Evolutionary conservation across 2,329 filamentous ascomycete species (phyloP), one percentile per base, ranked within the genome.

Genomic region (Arthrobotrys sphaeroides): DNA sequence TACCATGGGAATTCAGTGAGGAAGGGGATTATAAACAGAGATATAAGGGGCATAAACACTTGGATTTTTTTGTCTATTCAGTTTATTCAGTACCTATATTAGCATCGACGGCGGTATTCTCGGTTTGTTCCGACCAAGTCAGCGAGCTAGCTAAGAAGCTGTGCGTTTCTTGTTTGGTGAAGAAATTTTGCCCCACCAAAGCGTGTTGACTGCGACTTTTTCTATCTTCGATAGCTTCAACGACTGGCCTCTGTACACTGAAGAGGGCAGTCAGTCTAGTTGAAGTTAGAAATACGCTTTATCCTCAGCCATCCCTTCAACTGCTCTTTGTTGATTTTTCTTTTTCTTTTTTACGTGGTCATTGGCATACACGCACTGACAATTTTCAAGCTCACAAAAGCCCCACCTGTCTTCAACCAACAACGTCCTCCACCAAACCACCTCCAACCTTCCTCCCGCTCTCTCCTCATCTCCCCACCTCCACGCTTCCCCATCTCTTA

Each of bases 131-230:
- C 47, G 31, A 33, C 7, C 7, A 33, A 3, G 7, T 9, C 7
- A 33, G 12, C 31, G 31, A 33, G n/a, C n/a, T n/a, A n/a, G n/a
- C n/a, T n/a, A n/a, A n/a, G n/a, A n/a, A n/a, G n/a, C 31, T 33
- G 12, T 33, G 7, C 31, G 7, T 2, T 33, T 33, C 2, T 7
- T 43, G 26, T 16, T 18, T 40, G 3, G n/a, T 38, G 51, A 16
- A 57, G 28, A 31, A 66, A 31, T 40, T 66, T 57, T 42, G 62
- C 62, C 62, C 62, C 62, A 66, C 62, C 47, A 66, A 66, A 66
- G 31, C 16, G 43, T 65, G 45, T 65, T 65, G 31, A 33, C 6
- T 10, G 26, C 24, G 3, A 45, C 5, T 43, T 43, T 20, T 43
- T 43, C 26, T 40, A 6, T 3, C n/a, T 7, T 40, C n/a, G 5